Evolutionary conservation across 371 early-diverging fungal genomes (phyloP).

Genomic region (Mucor velutinosus): DNA sequence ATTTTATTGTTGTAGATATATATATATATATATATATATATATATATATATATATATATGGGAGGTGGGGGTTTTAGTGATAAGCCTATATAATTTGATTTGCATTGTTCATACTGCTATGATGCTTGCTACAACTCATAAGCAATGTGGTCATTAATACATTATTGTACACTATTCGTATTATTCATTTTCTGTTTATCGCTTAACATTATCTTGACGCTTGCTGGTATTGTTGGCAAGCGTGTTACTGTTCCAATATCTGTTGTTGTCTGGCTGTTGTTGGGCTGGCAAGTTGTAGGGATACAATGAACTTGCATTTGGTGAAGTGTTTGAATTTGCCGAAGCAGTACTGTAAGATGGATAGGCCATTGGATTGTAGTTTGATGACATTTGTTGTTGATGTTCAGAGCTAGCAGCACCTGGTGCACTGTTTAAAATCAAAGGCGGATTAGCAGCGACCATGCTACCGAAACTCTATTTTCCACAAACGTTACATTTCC

Average conservation of each 20-base stretch:
- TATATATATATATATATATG: neutral
- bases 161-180: constrained; percentile 1
- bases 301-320: constrained; percentile 1
- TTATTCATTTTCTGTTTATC: neutral
- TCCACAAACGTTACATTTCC: neutral
- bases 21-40: neutral
- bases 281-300: constrained; percentile 9
- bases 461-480: constrained; percentile 12
- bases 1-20: neutral
- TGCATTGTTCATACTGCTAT: neutral
- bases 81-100: neutral
- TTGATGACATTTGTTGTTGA: constrained; percentile 15
- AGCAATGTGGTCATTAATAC: neutral
- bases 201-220: constrained; percentile 3
- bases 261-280: constrained; percentile 6
- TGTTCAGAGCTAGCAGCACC: constrained; percentile 19
- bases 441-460: constrained; percentile 29
- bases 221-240: neutral
- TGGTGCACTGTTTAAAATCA: constrained; percentile 25
- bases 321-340: neutral
- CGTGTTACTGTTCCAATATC: constrained; percentile 2
- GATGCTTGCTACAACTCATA: neutral
- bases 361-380: constrained; percentile 6
- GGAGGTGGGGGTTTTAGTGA: neutral
- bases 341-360: neutral